Base-by-base conservation (phyloP, 306 rosid species). In the Lathyrus sativus region DNA sequence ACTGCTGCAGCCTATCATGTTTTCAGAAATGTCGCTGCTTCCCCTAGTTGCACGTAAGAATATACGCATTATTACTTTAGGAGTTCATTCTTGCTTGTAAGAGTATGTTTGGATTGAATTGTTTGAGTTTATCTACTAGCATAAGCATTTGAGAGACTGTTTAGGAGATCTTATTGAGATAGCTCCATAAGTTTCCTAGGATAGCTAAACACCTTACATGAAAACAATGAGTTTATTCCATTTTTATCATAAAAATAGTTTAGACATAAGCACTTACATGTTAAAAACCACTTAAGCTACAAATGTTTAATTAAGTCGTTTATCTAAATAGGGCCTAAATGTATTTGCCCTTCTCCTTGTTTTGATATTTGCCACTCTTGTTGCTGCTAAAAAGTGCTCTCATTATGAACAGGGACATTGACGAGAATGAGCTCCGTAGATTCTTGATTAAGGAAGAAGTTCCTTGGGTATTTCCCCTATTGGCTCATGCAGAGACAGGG, bases 381-480 rank as follows among this genome's bases (percentile, higher is more conserved):
- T 45, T 59, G 45, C 59, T 57, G 24, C 55, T 43, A 39, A 73
- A 65, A 35, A 2, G n/a, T 68, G 71, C 5, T 53, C 68, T 57
- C 51, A 33, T 59, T 35, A 22, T 79, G 77, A 59, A 11, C 65
- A 90, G 98, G 81, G 82, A 82, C 80, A 81, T 95, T 61, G 96
- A 88, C 33, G 92, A 76, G 59, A 82, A 80, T 3, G 96, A 95
- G 73, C 90, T 95, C 5, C 50, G 75, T 71, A 82, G 90, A 56
- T 91, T 95, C 83, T 79, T 90, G 97, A 90, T 90, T 18, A 83
- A 82, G 86, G 97, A 90, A 85, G 97, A 93, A 73, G 91, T 88
- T 71, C 84, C 84, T 41, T 69, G 78, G 66, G 88, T 95, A 55
- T 74, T 80, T 60, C 96, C 95, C 10, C 80, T 85, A 39, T 67